Base-by-base conservation (phyloP, 2,329 filamentous ascomycete species). In the Fusarium dimerum region DNA sequence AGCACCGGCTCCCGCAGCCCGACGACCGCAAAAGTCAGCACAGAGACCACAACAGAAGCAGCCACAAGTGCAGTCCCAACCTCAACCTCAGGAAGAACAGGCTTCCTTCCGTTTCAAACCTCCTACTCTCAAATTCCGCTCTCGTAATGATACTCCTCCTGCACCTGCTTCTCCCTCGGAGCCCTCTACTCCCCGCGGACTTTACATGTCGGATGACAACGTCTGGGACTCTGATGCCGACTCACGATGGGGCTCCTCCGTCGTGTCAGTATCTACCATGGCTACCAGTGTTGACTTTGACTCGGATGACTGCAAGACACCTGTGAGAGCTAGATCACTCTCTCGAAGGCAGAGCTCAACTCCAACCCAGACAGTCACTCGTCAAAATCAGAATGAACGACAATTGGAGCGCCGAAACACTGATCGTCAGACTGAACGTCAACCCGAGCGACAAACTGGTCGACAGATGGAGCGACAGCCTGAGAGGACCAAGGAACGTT, bases 301-400 rank as follows among this genome's bases (percentile, higher is more conserved):
- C 41, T 65, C 61, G 17, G 63, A 66, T 18, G 62, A 65, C 39
- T 54, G 54, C 34, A 62, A 61, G 52, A 64, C 61, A n/a, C 55
- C 56, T 6, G 56, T 55, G 12, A 41, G 59, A 5, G 52, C 57
- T 44, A 57, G 54, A 11, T 59, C 63, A 6, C 50, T 64, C 5
- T 55, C 54, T 4, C 61, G 63, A n/a, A 44, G 40, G 9, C 47
- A 53, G 47, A 55, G 47, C 38, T 38, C 58, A 42, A 52, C 40
- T 43, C 48, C 57, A 16, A 48, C 60, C 7, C 53, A 62, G 16
- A 36, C 59, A 50, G 40, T 15, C 32, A 53, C 62, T 48, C 53
- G 62, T 15, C 53, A 56, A 11, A 48, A 43, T n/a, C 51, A 54
- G 38, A 36, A 51, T 51, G 48, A 47, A 48, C 42, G 57, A 53